Conservation (phyloP, 805 yeast species). For the Yarrowia osloensis region DNA sequence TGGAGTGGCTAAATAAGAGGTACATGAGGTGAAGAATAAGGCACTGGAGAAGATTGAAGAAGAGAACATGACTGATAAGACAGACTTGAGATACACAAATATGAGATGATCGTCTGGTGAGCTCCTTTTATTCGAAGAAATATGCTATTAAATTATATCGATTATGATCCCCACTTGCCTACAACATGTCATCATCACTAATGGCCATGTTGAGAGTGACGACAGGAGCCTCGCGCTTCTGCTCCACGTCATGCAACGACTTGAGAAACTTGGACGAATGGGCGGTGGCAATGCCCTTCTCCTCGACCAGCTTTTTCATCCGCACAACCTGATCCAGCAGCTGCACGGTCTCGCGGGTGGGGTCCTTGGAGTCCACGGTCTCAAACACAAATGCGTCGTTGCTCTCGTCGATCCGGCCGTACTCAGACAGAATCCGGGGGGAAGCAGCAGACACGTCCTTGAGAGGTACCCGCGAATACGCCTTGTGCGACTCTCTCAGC, state of each 20-base stretch:
- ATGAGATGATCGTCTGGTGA: too few relatives aligned
- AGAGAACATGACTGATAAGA: too few relatives aligned
- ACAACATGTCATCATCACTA: conserved; percentile 24
- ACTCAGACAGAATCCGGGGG: background rate
- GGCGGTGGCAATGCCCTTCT: background rate
- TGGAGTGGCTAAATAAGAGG: background rate
- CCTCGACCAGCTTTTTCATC: conserved; percentile 7
- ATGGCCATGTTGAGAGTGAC: conserved; percentile 11
- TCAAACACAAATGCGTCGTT: conserved; percentile 26
- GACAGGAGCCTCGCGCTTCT: background rate
- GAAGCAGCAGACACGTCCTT: conserved; percentile 17
- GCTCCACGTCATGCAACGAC: background rate
- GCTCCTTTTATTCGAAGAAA: too few relatives aligned
- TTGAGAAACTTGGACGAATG: background rate
- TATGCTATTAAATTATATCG: background rate
- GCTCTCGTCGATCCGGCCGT: conserved; percentile 23
- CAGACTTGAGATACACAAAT: too few relatives aligned
- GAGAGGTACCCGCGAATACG: conserved; percentile 22
- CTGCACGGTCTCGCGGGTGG: conserved; percentile 1
- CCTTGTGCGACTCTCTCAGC: conserved; percentile 19
- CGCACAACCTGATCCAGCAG: conserved; percentile 14
- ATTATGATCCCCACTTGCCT: background rate
- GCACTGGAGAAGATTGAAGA: too few relatives aligned
- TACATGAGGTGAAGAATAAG: background rate
- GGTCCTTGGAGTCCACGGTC: background rate